Evolutionary conservation across 2,329 filamentous ascomycete species (phyloP).

Genomic region (Coniosporium uncinatum): DNA sequence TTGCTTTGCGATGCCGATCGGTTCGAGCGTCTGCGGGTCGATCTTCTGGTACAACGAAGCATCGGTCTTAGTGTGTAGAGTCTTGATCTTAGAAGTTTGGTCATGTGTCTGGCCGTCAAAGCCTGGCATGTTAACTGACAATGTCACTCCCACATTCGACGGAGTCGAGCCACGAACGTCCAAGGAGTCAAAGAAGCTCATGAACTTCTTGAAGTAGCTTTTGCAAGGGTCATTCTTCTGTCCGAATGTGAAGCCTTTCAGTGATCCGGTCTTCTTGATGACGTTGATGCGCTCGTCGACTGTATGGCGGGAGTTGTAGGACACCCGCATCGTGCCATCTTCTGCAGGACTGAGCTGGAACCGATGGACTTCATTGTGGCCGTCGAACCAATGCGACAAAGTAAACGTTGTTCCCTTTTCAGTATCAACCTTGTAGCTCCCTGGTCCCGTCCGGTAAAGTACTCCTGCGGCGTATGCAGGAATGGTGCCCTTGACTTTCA

Average conservation of each 20-base stretch:
- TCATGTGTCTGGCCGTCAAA: slow-evolving; percentile 12
- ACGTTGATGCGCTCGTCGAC: slow-evolving; percentile 56
- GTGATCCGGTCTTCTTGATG: slow-evolving; percentile 53
- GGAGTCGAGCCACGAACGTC: slow-evolving; percentile 21
- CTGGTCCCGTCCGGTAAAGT: slow-evolving; percentile 71
- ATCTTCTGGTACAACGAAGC: slow-evolving; percentile 51
- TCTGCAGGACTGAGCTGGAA: slow-evolving; percentile 57
- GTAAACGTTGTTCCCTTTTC: slow-evolving; percentile 51
- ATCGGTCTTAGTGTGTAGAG: slow-evolving; percentile 57
- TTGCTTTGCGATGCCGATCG: slow-evolving; percentile 59
- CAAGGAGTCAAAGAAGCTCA: slow-evolving; percentile 48
- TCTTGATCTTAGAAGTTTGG: slow-evolving; percentile 32
- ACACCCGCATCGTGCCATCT: slow-evolving; percentile 34
- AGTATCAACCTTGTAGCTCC: slow-evolving; percentile 56
- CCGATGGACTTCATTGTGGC: slow-evolving; percentile 64
- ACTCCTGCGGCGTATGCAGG: slow-evolving; percentile 66
- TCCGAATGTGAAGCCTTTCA: slow-evolving; percentile 58
- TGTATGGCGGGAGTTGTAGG: slow-evolving; percentile 67
- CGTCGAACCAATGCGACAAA: slow-evolving; percentile 78
- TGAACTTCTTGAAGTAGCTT: slow-evolving; percentile 65
- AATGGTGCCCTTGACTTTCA: slow-evolving; percentile 59
- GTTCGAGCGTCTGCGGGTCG: slow-evolving; percentile 67
- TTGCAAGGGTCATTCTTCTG: slow-evolving; percentile 71
- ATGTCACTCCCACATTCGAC: slow-evolving; percentile 58
- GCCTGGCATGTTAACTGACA: slow-evolving; percentile 60